Evolutionary conservation across 2,329 filamentous ascomycete species (phyloP).

Genomic region (Colletotrichum sp.): DNA sequence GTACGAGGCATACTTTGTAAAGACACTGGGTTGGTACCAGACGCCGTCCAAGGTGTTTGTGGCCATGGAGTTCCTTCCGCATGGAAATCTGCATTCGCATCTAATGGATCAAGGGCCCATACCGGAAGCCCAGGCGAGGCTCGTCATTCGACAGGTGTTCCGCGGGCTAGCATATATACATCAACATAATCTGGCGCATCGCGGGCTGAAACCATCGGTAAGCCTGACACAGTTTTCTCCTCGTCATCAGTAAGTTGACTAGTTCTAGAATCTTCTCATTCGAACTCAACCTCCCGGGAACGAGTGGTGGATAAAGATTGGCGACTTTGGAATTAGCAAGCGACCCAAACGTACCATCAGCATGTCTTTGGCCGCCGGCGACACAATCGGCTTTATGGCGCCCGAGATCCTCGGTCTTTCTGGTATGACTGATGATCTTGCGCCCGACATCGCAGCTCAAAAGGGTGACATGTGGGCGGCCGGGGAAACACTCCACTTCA

Average conservation of each 20-base stretch:
- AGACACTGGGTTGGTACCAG: not conserved
- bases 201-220: not conserved
- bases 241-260: not conserved
- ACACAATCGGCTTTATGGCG: not conserved
- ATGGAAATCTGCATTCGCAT: not conserved
- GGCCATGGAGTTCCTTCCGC: not conserved
- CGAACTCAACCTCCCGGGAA: not conserved
- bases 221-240: not conserved
- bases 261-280: not conserved
- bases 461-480: not conserved
- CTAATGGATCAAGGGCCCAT: not conserved
- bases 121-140: not conserved
- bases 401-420: not conserved
- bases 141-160: not conserved
- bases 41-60: not conserved
- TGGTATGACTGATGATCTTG: not conserved
- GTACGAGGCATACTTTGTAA: not conserved
- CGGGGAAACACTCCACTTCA: not conserved
- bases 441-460: not conserved
- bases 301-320: conserved; percentile 5
- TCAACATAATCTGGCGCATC: not conserved
- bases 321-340: conserved; percentile 2
- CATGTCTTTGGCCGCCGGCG: not conserved
- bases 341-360: not conserved
- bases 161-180: not conserved